phyloP scores from a whole-genome alignment of 2,329 filamentous ascomycete species.

The Cladosporium sp. region DNA sequence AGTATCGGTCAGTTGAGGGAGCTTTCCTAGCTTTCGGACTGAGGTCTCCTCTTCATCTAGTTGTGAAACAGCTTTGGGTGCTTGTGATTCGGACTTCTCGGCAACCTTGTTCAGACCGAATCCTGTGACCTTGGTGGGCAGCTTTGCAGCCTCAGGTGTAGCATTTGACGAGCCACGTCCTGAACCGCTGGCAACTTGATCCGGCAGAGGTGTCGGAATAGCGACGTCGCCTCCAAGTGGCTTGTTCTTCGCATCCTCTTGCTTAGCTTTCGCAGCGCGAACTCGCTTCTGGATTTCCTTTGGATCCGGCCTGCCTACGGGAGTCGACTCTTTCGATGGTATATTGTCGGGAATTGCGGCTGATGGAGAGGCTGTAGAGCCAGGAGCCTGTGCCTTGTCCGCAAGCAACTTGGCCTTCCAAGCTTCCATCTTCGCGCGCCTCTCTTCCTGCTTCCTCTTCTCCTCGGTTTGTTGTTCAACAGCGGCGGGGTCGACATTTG shows the following conservation, averaged over 20 bases:
- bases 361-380: slow-evolving; percentile 27
- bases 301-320: slow-evolving; percentile 80
- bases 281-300: slow-evolving; percentile 84
- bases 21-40: slow-evolving; percentile 84
- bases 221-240: slow-evolving; percentile 57
- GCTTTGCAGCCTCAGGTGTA: slow-evolving; percentile 44
- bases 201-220: slow-evolving; percentile 40
- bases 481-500: slow-evolving; percentile 18
- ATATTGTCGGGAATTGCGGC: slow-evolving; percentile 19
- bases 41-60: slow-evolving; percentile 87
- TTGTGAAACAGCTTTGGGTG: slow-evolving; percentile 70
- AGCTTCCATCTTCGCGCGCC: slow-evolving; percentile 77
- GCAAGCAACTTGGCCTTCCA: slow-evolving; percentile 84
- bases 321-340: slow-evolving; percentile 56
- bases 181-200: slow-evolving; percentile 22
- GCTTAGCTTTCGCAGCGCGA: slow-evolving; percentile 55
- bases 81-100: slow-evolving; percentile 57
- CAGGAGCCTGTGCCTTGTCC: slow-evolving; percentile 48
- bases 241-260: slow-evolving; percentile 42
- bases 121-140: slow-evolving; percentile 66
- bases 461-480: slow-evolving; percentile 23
- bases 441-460: slow-evolving; percentile 55
- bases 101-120: slow-evolving; percentile 77
- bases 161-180: slow-evolving; percentile 24
- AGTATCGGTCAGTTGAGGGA: slow-evolving; percentile 67